Percentiles rank a stretch among this genome's conserved stretches.
Evolutionary conservation across 1,284 basidiomycete species (phyloP).

Genomic region (Cystobasidium pallidum): DNA sequence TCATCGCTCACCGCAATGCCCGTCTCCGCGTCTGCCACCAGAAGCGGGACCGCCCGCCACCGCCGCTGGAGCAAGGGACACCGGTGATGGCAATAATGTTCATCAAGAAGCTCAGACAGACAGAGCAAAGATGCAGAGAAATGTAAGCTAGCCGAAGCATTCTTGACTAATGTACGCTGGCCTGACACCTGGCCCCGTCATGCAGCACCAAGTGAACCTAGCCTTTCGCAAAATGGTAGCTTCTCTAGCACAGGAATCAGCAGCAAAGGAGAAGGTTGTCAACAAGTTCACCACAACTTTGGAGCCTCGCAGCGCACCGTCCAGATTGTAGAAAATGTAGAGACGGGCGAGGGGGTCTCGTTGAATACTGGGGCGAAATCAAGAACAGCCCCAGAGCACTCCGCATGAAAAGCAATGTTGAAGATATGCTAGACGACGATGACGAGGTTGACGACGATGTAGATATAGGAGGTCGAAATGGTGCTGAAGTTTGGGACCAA

Average conservation of each 20-base stretch:
- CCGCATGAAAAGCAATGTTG: neutral
- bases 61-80: neutral
- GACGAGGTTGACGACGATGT: neutral
- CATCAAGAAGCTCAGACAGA: neutral
- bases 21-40: neutral
- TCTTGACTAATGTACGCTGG: neutral
- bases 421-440: conserved; percentile 7
- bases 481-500: neutral
- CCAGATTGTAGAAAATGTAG: neutral
- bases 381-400: neutral
- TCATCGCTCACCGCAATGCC: neutral
- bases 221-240: conserved; percentile 8
- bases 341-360: conserved; percentile 1
- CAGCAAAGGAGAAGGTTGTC: conserved; percentile 7
- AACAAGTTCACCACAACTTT: neutral
- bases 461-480: conserved; percentile 1
- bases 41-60: neutral
- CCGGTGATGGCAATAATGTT: neutral
- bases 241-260: neutral
- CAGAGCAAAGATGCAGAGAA: neutral
- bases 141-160: neutral
- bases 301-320: neutral
- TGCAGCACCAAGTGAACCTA: neutral
- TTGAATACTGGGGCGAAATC: neutral
- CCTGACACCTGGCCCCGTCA: too few species aligned